Percentiles rank a stretch among this genome's conserved stretches.
Evolutionary conservation across 1,284 basidiomycete genomes (phyloP).

Genomic region (Schizophyllum commune): DNA sequence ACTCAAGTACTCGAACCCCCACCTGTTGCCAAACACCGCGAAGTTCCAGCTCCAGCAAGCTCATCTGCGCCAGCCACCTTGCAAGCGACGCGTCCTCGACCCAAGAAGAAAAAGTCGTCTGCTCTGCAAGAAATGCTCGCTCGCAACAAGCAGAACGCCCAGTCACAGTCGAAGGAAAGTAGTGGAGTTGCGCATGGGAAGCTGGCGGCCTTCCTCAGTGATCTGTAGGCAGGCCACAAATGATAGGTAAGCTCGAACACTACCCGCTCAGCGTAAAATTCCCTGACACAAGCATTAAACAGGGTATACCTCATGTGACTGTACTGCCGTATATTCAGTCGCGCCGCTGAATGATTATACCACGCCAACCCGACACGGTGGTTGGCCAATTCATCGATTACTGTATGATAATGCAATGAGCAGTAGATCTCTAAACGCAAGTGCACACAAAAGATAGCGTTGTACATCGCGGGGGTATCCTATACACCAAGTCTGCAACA

Average conservation of each 20-base stretch:
- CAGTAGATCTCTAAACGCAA: neutral
- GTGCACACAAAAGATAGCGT: neutral
- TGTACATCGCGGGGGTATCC: slow-evolving; percentile 1
- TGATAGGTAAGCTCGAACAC: neutral
- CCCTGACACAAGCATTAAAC: too few relatives aligned
- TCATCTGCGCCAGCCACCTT: too few relatives aligned
- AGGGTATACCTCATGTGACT: too few relatives aligned
- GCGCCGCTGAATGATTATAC: too few relatives aligned
- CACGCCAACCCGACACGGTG: neutral
- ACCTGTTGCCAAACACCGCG: too few relatives aligned
- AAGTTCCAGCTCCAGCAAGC: too few relatives aligned
- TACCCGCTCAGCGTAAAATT: too few relatives aligned
- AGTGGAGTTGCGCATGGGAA: neutral
- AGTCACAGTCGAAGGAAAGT: neutral
- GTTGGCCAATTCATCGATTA: neutral
- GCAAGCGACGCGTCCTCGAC: neutral
- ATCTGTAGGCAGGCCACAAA: neutral
- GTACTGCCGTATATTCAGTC: too few relatives aligned
- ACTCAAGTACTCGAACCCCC: too few relatives aligned
- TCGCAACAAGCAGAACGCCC: neutral
- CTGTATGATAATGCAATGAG: neutral
- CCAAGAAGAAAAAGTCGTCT: neutral
- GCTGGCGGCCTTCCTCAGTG: neutral
- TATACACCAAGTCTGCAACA: slow-evolving; percentile 36
- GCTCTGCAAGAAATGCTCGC: neutral